These are phyloP conservation scores for Paradendryphiella salina DNA, from an alignment of 2,329 filamentous ascomycete species.

Conservation along the genomic window DNA sequence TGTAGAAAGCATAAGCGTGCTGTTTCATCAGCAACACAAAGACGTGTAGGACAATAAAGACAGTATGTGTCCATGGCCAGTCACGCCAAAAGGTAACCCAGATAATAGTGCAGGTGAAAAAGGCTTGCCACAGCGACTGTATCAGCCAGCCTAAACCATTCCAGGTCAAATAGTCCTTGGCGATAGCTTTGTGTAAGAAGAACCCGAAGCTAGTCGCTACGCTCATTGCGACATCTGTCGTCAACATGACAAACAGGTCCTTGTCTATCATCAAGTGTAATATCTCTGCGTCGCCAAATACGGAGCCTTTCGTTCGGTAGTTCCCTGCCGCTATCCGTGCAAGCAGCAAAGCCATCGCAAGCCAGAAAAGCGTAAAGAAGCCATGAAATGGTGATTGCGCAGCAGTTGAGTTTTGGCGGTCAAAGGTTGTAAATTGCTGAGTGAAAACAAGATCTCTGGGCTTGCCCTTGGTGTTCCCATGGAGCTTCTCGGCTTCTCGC, in stretches of 20 bases:
- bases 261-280: conserved; percentile 67
- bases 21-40: conserved; percentile 83
- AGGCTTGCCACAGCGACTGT: conserved; percentile 72
- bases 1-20: conserved; percentile 78
- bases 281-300: conserved; percentile 72
- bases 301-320: conserved; percentile 68
- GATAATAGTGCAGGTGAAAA: conserved; percentile 65
- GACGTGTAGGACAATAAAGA: conserved; percentile 75
- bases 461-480: conserved; percentile 45
- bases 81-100: conserved; percentile 69
- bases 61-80: conserved; percentile 83
- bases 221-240: conserved; percentile 73
- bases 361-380: conserved; percentile 80
- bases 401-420: conserved; percentile 67
- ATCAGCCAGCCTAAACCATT: conserved; percentile 70
- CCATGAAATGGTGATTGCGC: conserved; percentile 73
- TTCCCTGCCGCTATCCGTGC: conserved; percentile 69
- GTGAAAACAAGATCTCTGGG: conserved; percentile 69
- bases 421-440: conserved; percentile 72
- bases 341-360: conserved; percentile 67
- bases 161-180: conserved; percentile 67
- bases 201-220: conserved; percentile 66
- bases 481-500: conserved; percentile 44
- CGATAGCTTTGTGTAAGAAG: conserved; percentile 64
- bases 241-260: conserved; percentile 55